These are phyloP conservation scores for Mortierella sp. DNA, from an alignment of 371 early-diverging fungal genomes.

Conservation along the genomic window DNA sequence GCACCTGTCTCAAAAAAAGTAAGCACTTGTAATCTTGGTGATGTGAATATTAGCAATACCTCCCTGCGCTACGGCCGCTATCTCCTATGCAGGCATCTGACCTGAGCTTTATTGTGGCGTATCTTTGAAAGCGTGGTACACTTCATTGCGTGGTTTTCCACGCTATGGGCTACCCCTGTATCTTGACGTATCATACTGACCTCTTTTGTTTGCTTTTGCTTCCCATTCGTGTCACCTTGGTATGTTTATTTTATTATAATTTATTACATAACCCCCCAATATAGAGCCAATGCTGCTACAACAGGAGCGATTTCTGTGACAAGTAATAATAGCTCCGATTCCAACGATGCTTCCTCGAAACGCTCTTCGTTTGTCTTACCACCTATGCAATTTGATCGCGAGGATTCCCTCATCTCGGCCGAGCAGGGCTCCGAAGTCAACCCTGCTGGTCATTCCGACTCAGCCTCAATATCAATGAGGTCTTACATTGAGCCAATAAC, in stretches of 20 bases:
- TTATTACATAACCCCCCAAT: conserved; percentile 12
- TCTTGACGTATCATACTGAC: conserved; percentile 17
- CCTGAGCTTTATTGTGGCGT: conserved; percentile 11
- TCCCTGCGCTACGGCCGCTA: conserved; percentile 13
- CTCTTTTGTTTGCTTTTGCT: conserved; percentile 23
- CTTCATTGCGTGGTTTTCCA: conserved; percentile 10
- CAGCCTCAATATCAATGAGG: conserved; percentile 9
- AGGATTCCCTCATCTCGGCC: background rate
- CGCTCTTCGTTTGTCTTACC: conserved; percentile 22
- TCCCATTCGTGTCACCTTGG: conserved; percentile 30
- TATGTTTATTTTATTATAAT: conserved; percentile 2
- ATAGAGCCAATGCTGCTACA: conserved; percentile 16
- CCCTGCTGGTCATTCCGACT: background rate
- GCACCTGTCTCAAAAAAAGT: conserved; percentile 31
- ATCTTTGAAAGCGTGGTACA: background rate
- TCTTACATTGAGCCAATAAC: conserved; percentile 12
- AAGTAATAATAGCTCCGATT: conserved; percentile 11
- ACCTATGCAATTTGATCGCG: conserved; percentile 12
- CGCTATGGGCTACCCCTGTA: conserved; percentile 18
- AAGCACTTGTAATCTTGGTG: background rate
- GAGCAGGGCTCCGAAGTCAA: background rate
- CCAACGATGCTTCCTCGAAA: conserved; percentile 2
- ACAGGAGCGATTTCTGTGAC: conserved; percentile 13
- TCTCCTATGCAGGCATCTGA: conserved; percentile 27
- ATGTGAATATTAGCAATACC: background rate